Evolutionary conservation across 1,284 basidiomycete species (phyloP), one percentile per base, ranked within the genome.

Genomic region (Somion occarium): DNA sequence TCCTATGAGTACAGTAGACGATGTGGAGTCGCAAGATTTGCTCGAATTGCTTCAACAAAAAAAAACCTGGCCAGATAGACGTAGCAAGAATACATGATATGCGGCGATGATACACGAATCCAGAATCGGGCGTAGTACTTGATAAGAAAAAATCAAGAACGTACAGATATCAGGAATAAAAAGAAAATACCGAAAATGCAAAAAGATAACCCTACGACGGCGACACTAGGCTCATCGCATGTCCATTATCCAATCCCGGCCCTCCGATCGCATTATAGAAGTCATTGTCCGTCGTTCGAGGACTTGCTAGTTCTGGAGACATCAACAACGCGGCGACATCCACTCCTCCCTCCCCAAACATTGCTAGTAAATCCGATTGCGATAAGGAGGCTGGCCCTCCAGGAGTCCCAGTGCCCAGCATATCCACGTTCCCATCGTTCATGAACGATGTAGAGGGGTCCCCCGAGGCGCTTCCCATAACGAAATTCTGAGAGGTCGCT

Each of bases 311-410:
- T 19, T 58, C 50, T 15, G 65, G 64, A 41, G 63, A 64, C 59
- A 63, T 64, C 44, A 67, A 47, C 25, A 67, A 49, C 52, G 63
- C 56, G 30, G 59, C 51, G 58, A 71, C 64, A 49, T 71, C 69
- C 41, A 71, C 61, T 24, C 53, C 51, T 3, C 62, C 60, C 42
- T 69, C 71, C 13, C 30, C 30, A 52, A 72, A 63, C 52, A 72
- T 60, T 38, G 69, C 66, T 57, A 72, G 62, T 19, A 73, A 49
- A 42, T 70, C 69, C 41, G 59, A 57, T 4, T 67, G 56, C 30
- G 64, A 64, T 63, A 69, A 65, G 20, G 58, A 50, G 48, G 61
- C 52, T 41, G 56, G n/a, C 38, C 57, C 54, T 38, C 59, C 56
- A 26, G 56, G 49, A 3, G 19, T 24, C 5, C 19, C 5, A 5